Conservation (phyloP, 1,284 basidiomycete species). For the Trametes pubescens region DNA sequence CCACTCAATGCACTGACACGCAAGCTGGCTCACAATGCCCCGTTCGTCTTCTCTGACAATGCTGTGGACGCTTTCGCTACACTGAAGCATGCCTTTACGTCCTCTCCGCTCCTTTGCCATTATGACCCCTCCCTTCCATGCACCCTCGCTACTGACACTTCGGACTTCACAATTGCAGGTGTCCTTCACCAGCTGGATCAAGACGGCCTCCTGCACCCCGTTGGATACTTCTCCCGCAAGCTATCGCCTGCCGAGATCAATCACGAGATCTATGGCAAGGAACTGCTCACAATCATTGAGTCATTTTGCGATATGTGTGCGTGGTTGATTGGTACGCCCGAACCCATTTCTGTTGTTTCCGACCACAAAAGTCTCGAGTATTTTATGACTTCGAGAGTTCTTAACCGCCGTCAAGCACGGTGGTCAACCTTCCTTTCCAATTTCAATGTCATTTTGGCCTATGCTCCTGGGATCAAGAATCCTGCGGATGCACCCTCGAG, state of each 20-base stretch:
- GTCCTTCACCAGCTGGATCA: slow-evolving; percentile 43
- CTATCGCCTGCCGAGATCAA: slow-evolving; percentile 41
- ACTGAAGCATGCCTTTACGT: slow-evolving; percentile 41
- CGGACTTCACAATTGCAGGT: slow-evolving; percentile 38
- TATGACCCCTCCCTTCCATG: slow-evolving; percentile 40
- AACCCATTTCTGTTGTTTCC: slow-evolving; percentile 38
- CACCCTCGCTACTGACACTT: slow-evolving; percentile 40
- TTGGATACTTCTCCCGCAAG: slow-evolving; percentile 44
- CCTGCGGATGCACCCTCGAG: slow-evolving; percentile 37
- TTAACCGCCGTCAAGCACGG: slow-evolving; percentile 50
- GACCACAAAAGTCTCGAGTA: slow-evolving; percentile 50
- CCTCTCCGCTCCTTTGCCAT: slow-evolving; percentile 42
- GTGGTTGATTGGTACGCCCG: slow-evolving; percentile 42
- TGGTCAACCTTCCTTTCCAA: slow-evolving; percentile 48
- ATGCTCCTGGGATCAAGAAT: slow-evolving; percentile 41
- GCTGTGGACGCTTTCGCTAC: slow-evolving; percentile 36
- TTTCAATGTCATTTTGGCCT: slow-evolving; percentile 46
- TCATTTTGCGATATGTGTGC: slow-evolving; percentile 43
- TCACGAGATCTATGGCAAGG: slow-evolving; percentile 41
- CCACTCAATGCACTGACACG: slow-evolving; percentile 34
- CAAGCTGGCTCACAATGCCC: slow-evolving; percentile 21
- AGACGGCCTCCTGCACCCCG: slow-evolving; percentile 40
- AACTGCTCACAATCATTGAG: slow-evolving; percentile 47
- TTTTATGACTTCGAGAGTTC: slow-evolving; percentile 42
- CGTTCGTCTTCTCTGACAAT: slow-evolving; percentile 16